phyloP scores from a whole-genome alignment of 331 rosid genomes.

The Dryas integrifolia region DNA sequence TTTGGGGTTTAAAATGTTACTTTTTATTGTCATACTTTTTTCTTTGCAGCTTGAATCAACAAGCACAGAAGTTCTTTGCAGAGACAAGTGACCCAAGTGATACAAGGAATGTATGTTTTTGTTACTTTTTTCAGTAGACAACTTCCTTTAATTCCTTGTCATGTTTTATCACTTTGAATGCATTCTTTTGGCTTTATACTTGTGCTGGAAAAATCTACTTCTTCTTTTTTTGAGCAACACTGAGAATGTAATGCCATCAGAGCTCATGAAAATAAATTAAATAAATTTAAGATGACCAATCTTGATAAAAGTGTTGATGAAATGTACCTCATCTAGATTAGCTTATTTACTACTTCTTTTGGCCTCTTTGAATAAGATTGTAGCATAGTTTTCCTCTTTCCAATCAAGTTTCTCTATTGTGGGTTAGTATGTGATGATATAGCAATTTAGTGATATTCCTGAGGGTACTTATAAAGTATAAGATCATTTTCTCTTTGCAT shows the following conservation, averaged over 20 bases:
- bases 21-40: constrained; percentile 26
- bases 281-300: neutral
- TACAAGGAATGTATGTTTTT: constrained; percentile 75
- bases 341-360: constrained; percentile 7
- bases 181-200: constrained; percentile 17
- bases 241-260: neutral
- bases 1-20: constrained; percentile 27
- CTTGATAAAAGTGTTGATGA: neutral
- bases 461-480: neutral
- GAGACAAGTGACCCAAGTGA: constrained; percentile 75
- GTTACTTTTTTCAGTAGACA: constrained; percentile 29
- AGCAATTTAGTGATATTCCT: constrained; percentile 4
- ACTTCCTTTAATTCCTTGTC: constrained; percentile 9
- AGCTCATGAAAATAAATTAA: neutral
- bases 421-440: constrained; percentile 5
- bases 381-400: constrained; percentile 8
- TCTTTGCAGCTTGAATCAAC: constrained; percentile 86
- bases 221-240: neutral
- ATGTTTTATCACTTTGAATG: constrained; percentile 13
- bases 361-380: neutral
- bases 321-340: neutral
- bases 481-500: constrained; percentile 12
- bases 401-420: neutral
- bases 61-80: constrained; percentile 64
- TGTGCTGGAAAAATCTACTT: constrained; percentile 7